These are phyloP conservation scores for Aspergillus steynii DNA, from an alignment of 495 filamentous ascomycete species.

Conservation along the genomic window DNA sequence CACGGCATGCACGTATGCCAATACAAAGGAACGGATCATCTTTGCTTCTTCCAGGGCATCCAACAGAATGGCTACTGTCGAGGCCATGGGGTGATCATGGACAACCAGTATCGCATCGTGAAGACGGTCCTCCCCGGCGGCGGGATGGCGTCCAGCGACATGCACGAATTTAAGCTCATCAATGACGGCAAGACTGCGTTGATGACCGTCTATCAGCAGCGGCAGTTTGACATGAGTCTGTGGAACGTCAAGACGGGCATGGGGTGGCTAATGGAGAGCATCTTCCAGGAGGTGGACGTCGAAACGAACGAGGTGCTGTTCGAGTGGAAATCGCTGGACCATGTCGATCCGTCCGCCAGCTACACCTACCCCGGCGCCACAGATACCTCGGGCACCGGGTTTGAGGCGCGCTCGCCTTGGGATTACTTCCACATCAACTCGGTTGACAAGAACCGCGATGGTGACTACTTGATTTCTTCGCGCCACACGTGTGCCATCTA, in stretches of 20 bases:
- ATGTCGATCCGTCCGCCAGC: constrained; percentile 47
- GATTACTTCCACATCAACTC: constrained; percentile 70
- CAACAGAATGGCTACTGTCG: constrained; percentile 55
- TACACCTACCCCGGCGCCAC: constrained; percentile 47
- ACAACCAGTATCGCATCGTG: constrained; percentile 51
- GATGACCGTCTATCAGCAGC: constrained; percentile 58
- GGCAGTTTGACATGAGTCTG: constrained; percentile 52
- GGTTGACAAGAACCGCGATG: constrained; percentile 56
- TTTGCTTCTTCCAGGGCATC: constrained; percentile 56
- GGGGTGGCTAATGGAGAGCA: constrained; percentile 53
- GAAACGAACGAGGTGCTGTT: constrained; percentile 51
- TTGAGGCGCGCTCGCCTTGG: constrained; percentile 50
- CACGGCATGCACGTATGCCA: constrained; percentile 48
- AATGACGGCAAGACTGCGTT: constrained; percentile 51
- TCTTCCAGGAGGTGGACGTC: constrained; percentile 54
- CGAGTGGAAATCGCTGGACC: constrained; percentile 54
- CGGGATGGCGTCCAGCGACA: constrained; percentile 49
- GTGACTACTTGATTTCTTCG: constrained; percentile 61
- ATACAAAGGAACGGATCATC: constrained; percentile 48
- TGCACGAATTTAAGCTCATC: constrained; percentile 53
- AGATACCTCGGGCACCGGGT: constrained; percentile 47
- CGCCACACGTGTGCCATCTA: constrained; percentile 59
- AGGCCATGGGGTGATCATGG: constrained; percentile 55
- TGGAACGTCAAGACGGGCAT: constrained; percentile 50
- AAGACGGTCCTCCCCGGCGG: constrained; percentile 44